Base-by-base conservation (phyloP, 768 basidiomycete species). In the Boletus eberwhitei region DNA sequence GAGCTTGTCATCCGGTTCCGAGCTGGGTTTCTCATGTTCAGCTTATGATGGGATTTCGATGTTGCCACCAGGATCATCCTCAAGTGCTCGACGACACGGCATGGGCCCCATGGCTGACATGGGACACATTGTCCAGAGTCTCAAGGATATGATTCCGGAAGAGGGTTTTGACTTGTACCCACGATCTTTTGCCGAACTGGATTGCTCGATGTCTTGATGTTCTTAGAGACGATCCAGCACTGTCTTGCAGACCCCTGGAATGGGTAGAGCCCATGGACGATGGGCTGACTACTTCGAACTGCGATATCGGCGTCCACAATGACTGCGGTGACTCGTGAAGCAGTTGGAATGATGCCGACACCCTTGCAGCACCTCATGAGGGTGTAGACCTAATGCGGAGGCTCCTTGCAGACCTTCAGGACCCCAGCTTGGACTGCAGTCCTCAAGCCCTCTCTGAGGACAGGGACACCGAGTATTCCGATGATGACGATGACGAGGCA, bases 321-420 rank as follows among this genome's bases (percentile, higher is more conserved):
- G n/a, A n/a, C n/a, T n/a, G 6, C 38, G 48, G 57, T 3, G n/a
- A n/a, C 31, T 37, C 34, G 5, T 40, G 5, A 22, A 22, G 16
- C 12, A 3, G 1, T 31, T n/a, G 31, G 29, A n/a, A 2, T 12
- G 22, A 46, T 17, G 12, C 6, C 19, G 35, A 53, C 12, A n/a
- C 13, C 9, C 21, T 24, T 14, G 2, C 36, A 12, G 21, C n/a
- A 5, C 14, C 44, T 37, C 29, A 49, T 8, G 52, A 43, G 5
- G 49, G 49, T 11, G 9, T 3, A 21, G 52, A 59, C 22, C 11
- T 57, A 3, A 67, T 67, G 59, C 51, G 46, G 4, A 52, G 21
- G 21, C 39, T 64, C 3, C 59, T 62, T 17, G 38, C 36, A 16
- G 53, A 55, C 11, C 58, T 64, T n/a, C 52, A 58, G 2, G 54